Conservation (phyloP, 768 basidiomycete genomes). For the Termitomyces sp. region DNA sequence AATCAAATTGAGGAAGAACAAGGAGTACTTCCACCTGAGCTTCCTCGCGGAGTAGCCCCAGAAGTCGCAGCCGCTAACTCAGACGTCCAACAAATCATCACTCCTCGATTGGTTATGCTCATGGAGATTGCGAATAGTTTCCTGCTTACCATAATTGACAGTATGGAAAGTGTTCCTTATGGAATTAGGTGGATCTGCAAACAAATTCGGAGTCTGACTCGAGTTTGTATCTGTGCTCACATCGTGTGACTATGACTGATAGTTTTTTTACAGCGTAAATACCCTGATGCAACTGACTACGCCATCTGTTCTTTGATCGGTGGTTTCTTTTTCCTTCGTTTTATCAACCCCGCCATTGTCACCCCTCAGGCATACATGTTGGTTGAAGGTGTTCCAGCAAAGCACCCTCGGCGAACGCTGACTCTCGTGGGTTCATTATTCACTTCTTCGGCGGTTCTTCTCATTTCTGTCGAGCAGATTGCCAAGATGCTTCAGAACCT, state of each 20-base stretch:
- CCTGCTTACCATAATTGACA: constrained; percentile 95
- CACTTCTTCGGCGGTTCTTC: background rate
- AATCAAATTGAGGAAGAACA: constrained; percentile 98
- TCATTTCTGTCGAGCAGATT: constrained; percentile 48
- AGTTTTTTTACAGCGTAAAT: constrained; percentile 79
- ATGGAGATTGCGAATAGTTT: constrained; percentile 99
- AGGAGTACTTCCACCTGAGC: constrained; percentile 82
- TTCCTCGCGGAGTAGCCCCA: constrained; percentile 90
- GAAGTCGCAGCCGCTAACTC: constrained; percentile 91
- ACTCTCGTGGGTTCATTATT: constrained; percentile 54
- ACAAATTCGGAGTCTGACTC: constrained; percentile 93
- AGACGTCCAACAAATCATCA: constrained; percentile 97
- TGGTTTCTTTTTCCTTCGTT: constrained; percentile 99
- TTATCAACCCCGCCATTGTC: constrained; percentile 99
- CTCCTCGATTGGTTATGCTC: constrained; percentile 94
- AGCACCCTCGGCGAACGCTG: constrained; percentile 93
- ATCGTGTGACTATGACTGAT: background rate
- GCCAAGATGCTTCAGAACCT: constrained; percentile 99
- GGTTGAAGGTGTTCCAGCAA: constrained; percentile 95
- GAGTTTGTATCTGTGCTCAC: constrained; percentile 46
- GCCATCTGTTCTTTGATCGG: constrained; percentile 98
- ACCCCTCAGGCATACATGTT: constrained; percentile 99
- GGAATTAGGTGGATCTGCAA: constrained; percentile 99
- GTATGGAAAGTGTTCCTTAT: constrained; percentile 97
- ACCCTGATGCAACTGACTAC: constrained; percentile 97